Conservation (phyloP, 2,329 filamentous ascomycete genomes). For the Ophiognomonia clavigignenti-juglandacearum region DNA sequence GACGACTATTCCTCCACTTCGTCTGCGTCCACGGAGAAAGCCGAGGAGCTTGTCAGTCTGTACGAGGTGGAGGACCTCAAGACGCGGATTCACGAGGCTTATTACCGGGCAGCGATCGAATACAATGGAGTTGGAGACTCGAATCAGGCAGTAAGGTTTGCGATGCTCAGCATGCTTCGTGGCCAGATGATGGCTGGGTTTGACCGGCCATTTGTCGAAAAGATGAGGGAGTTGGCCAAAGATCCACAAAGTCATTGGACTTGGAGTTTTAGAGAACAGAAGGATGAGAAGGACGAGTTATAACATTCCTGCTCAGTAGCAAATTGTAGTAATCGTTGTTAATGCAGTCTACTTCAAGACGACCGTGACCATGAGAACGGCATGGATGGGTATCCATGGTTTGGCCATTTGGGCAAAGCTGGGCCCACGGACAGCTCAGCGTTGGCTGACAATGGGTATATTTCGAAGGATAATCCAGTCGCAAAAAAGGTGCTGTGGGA, state of each 20-base stretch:
- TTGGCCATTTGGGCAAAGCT: no score
- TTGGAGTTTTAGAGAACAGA: not conserved
- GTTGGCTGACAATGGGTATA: no score
- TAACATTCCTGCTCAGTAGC: no score
- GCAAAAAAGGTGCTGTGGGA: no score
- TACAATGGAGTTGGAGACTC: not conserved
- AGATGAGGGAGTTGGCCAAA: conserved; percentile 4
- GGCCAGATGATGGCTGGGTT: conserved; percentile 4
- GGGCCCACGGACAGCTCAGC: no score
- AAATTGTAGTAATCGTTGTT: no score
- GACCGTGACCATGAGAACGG: no score
- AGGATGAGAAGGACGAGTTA: not conserved
- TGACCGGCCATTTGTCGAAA: not conserved
- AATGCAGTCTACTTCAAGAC: no score
- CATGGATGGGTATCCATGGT: no score
- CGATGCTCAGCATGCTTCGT: not conserved
- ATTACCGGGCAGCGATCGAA: conserved; percentile 6
- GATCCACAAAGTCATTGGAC: conserved; percentile 2
- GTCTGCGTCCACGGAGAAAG: not conserved
- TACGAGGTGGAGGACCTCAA: conserved; percentile 4
- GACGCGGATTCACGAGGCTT: conserved; percentile 5
- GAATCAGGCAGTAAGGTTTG: not conserved
- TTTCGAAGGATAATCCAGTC: no score
- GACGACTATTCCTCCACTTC: conserved; percentile 6
- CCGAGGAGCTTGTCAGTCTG: conserved; percentile 1